A percentile compares a stretch with the other conserved stretches of the same genome.
Conservation (phyloP, 768 basidiomycete genomes). For the Sporobolomyces roseus region DNA sequence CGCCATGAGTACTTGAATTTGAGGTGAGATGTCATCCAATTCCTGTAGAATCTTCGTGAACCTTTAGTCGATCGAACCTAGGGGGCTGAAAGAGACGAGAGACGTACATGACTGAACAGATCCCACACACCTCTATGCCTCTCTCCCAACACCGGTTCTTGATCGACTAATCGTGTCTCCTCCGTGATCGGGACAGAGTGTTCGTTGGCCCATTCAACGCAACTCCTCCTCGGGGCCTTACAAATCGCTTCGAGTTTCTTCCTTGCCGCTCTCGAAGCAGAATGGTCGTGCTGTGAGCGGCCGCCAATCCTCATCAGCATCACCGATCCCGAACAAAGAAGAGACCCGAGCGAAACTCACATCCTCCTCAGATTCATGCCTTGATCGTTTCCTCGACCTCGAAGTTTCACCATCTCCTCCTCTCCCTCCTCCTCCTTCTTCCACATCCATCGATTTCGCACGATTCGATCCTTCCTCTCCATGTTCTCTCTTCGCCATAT, state of each 20-base stretch:
- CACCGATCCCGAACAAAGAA: too few relatives aligned
- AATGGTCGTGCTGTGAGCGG: background rate
- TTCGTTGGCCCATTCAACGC: slow-evolving; percentile 13
- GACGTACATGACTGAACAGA: slow-evolving; percentile 29
- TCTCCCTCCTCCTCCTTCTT: too few relatives aligned
- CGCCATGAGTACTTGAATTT: slow-evolving; percentile 38
- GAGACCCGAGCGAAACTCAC: slow-evolving; percentile 1
- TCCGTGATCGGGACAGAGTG: slow-evolving; percentile 2
- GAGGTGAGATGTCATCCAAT: slow-evolving; percentile 27
- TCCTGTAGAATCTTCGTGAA: slow-evolving; percentile 3
- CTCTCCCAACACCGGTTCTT: slow-evolving; percentile 35
- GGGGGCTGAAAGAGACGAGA: too few relatives aligned
- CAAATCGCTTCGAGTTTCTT: slow-evolving; percentile 34
- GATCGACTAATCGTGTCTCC: too few relatives aligned
- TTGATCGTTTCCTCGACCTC: slow-evolving; percentile 10
- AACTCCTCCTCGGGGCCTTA: slow-evolving; percentile 15
- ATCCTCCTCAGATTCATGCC: slow-evolving; percentile 6
- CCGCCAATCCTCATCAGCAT: too few relatives aligned
- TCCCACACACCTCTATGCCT: slow-evolving; percentile 30
- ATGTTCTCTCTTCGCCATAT: background rate
- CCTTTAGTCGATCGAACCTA: background rate
- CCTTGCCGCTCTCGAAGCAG: background rate
- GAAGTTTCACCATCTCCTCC: background rate
- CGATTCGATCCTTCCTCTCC: background rate
- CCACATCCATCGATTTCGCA: background rate